Evolutionary conservation across 345 rosid genomes (phyloP).

Genomic region (Rhodamnia rubescens): DNA sequence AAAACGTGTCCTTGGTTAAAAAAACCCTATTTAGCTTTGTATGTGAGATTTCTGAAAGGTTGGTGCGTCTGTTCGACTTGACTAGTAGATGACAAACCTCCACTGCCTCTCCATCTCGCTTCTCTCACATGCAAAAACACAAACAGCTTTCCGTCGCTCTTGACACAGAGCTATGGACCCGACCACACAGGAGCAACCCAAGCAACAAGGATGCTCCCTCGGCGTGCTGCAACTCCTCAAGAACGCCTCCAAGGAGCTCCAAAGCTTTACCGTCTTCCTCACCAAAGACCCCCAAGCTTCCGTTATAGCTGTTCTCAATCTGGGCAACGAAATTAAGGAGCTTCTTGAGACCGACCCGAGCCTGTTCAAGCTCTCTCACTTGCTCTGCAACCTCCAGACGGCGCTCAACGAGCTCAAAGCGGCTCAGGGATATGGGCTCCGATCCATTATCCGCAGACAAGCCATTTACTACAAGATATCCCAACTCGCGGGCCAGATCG

Average conservation of each 20-base stretch:
- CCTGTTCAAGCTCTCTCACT: constrained; percentile 18
- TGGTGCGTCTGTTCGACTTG: neutral
- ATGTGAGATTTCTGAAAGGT: neutral
- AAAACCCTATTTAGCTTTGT: neutral
- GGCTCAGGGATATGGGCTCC: constrained; percentile 12
- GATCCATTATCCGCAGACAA: constrained; percentile 23
- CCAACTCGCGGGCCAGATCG: constrained; percentile 17
- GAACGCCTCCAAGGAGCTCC: constrained; percentile 27
- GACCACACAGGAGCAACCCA: neutral
- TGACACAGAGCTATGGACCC: constrained; percentile 16
- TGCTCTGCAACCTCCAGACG: constrained; percentile 21
- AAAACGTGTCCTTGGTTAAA: neutral
- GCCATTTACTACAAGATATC: constrained; percentile 26
- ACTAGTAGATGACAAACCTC: neutral
- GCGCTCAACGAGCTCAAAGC: constrained; percentile 16
- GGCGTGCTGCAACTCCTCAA: constrained; percentile 13
- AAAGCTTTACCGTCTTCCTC: constrained; percentile 19
- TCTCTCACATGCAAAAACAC: neutral
- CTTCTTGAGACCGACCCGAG: constrained; percentile 8
- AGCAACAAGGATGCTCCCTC: neutral
- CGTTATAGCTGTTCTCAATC: constrained; percentile 14
- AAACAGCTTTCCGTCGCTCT: neutral
- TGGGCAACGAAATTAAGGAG: neutral
- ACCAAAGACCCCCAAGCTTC: constrained; percentile 6
- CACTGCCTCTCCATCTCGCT: neutral